Evolutionary conservation across 2,329 filamentous ascomycete species (phyloP).

Genomic region (Gaeumannomyces tritici): DNA sequence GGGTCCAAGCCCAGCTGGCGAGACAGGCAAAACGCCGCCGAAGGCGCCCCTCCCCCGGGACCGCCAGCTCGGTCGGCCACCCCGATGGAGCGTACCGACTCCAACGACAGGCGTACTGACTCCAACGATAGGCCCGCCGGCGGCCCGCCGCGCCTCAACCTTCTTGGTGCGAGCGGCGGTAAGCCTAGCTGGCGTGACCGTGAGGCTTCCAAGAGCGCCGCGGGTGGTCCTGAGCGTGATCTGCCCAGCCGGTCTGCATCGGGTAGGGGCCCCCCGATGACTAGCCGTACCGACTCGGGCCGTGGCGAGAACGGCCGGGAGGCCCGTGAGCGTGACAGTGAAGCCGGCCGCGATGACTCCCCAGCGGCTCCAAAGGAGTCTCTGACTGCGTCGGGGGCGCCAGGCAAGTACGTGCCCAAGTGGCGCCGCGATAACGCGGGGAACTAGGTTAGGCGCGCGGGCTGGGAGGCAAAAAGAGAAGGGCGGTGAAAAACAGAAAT

Average conservation of each 20-base stretch:
- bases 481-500: conserved; percentile 3
- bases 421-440: conserved; percentile 15
- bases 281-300: conserved; percentile 29
- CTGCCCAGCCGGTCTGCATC: conserved; percentile 20
- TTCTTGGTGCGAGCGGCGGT: conserved; percentile 33
- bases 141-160: conserved; percentile 43
- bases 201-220: conserved; percentile 35
- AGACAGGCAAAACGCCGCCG: conserved; percentile 41
- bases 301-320: conserved; percentile 27
- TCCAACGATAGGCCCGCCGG: conserved; percentile 34
- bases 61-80: conserved; percentile 20
- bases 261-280: conserved; percentile 29
- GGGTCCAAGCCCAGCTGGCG: conserved; percentile 48
- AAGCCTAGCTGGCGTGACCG: conserved; percentile 53
- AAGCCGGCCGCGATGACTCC: conserved; percentile 21
- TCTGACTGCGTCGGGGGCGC: conserved; percentile 40
- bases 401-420: conserved; percentile 52
- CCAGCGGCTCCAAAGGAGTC: conserved; percentile 34
- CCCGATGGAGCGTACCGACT: conserved; percentile 31
- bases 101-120: conserved; percentile 32
- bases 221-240: conserved; percentile 12
- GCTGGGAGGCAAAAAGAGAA: background rate
- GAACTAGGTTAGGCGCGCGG: conserved; percentile 6
- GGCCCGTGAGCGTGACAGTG: background rate
- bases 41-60: conserved; percentile 18